Conservation (phyloP, 495 filamentous ascomycete species). For the Halenospora varia region DNA sequence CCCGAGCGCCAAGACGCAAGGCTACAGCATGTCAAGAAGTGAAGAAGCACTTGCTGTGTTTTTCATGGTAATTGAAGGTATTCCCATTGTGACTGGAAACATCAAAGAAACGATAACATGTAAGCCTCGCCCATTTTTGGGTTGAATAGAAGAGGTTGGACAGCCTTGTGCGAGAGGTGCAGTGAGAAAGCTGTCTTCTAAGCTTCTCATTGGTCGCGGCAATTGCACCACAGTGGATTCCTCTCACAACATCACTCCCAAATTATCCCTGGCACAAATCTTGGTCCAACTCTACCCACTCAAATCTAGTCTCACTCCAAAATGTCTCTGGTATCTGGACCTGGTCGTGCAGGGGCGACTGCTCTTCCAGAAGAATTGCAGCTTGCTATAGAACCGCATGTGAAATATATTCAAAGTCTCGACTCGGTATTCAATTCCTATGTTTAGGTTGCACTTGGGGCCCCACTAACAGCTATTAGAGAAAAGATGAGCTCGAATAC, state of each 20-base stretch:
- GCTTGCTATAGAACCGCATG: conserved; percentile 71
- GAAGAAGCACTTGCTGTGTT: not conserved
- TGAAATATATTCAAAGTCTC: conserved; percentile 88
- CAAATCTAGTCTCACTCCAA: not conserved
- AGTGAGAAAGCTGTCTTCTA: not conserved
- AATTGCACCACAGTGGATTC: not conserved
- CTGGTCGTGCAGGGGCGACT: conserved; percentile 14
- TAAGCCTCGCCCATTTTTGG: not conserved
- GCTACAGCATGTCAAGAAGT: not conserved
- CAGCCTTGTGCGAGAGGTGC: not conserved
- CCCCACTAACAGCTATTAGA: conserved; percentile 39
- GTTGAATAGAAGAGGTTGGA: not conserved
- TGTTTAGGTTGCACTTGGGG: not conserved
- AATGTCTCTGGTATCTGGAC: conserved; percentile 28
- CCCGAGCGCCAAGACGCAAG: not conserved
- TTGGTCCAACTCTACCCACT: not conserved
- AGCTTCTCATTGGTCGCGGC: conserved; percentile 3
- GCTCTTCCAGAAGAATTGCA: conserved; percentile 48
- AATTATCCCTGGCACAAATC: not conserved
- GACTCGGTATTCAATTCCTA: conserved; percentile 61
- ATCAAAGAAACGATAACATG: not conserved
- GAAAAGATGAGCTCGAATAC: conserved; percentile 92
- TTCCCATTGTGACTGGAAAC: not conserved
- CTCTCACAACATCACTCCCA: not conserved
- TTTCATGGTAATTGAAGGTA: not conserved